These are phyloP conservation scores for Zangia roseola DNA, from an alignment of 768 basidiomycete genomes.

Conservation along the genomic window DNA sequence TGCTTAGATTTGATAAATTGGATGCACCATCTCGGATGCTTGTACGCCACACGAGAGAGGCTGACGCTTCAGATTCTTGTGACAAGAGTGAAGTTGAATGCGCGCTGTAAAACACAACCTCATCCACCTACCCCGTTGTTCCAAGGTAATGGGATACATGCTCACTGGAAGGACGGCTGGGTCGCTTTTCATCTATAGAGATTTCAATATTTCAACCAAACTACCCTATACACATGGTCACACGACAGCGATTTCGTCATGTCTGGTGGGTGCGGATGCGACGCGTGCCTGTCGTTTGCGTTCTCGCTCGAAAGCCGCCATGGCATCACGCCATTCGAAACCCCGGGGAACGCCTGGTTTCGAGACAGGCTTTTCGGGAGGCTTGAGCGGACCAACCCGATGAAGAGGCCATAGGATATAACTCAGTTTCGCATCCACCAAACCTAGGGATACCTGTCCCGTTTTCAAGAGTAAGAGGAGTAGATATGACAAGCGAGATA, in stretches of 20 bases:
- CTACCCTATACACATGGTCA: constrained; percentile 3
- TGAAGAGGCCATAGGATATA: constrained; percentile 52
- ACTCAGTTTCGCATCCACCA: constrained; percentile 51
- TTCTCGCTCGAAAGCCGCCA: constrained; percentile 34
- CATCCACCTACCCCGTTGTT: too few species aligned
- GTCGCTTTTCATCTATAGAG: too few species aligned
- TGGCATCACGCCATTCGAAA: constrained; percentile 23
- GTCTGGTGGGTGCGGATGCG: not conserved
- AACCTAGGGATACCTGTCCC: constrained; percentile 39
- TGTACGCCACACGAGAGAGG: constrained; percentile 34
- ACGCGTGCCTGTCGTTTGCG: constrained; percentile 25
- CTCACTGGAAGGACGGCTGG: too few species aligned
- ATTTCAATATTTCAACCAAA: too few species aligned
- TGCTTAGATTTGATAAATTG: constrained; percentile 41
- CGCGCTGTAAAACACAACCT: too few species aligned
- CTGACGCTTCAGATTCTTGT: too few species aligned
- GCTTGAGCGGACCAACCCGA: constrained; percentile 41
- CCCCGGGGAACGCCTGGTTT: constrained; percentile 21
- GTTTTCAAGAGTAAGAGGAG: not conserved
- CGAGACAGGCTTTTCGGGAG: constrained; percentile 19
- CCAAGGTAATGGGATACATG: too few species aligned
- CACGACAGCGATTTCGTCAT: not conserved
- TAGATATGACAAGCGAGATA: too few species aligned
- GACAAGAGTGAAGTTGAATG: too few species aligned
- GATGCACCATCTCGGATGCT: constrained; percentile 40